These are phyloP conservation scores for Aureobasidium sp. DNA, from an alignment of 2,329 filamentous ascomycete species.

Conservation along the genomic window DNA sequence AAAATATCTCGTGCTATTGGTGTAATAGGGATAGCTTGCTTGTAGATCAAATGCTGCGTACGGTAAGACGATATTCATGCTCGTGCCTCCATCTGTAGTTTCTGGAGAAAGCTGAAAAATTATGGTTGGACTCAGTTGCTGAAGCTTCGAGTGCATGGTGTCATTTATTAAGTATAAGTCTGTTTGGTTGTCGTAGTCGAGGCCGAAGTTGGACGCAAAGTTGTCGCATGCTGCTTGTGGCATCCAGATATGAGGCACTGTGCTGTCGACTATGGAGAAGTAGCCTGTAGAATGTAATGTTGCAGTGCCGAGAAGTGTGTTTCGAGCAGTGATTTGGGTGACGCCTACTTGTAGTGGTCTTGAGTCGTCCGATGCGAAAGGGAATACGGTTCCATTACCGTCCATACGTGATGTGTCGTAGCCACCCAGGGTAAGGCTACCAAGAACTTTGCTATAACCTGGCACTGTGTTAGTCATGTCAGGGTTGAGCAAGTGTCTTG, in stretches of 20 bases:
- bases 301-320: slow-evolving; percentile 28
- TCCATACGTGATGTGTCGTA: slow-evolving; percentile 59
- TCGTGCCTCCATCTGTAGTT: slow-evolving; percentile 30
- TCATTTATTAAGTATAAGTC: slow-evolving; percentile 34
- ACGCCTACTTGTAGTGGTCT: slow-evolving; percentile 55
- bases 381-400: slow-evolving; percentile 55
- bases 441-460: slow-evolving; percentile 32
- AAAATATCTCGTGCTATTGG: slow-evolving; percentile 59
- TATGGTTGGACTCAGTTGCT: slow-evolving; percentile 35
- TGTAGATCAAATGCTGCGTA: slow-evolving; percentile 44
- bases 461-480: slow-evolving; percentile 23
- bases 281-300: slow-evolving; percentile 35
- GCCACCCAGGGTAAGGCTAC: slow-evolving; percentile 60
- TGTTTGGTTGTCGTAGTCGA: slow-evolving; percentile 30
- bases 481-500: background rate
- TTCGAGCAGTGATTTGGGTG: slow-evolving; percentile 34
- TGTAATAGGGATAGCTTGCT: slow-evolving; percentile 46
- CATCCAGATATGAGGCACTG: slow-evolving; percentile 36
- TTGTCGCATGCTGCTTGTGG: slow-evolving; percentile 28
- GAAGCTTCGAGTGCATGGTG: slow-evolving; percentile 27
- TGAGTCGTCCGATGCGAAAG: slow-evolving; percentile 46
- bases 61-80: slow-evolving; percentile 39
- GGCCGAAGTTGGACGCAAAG: slow-evolving; percentile 33
- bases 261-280: slow-evolving; percentile 38
- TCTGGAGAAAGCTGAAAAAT: slow-evolving; percentile 38